Base-by-base conservation (phyloP, 257 asterid species). In the Gentiana dahurica region DNA sequence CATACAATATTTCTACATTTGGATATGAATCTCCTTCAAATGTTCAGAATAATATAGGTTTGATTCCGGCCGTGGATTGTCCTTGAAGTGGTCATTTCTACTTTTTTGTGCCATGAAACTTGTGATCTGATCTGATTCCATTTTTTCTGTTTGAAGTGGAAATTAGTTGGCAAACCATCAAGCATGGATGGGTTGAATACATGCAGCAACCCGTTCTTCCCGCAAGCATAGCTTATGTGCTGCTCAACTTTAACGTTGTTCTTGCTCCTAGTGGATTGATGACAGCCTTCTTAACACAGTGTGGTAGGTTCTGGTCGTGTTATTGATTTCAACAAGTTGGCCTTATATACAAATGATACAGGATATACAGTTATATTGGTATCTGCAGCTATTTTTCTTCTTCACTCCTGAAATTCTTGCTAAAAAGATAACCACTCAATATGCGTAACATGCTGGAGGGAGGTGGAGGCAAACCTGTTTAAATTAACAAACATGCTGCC, bases 131-230 rank as follows among this genome's bases (percentile, higher is more conserved):
- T 13, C 68, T 76, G 68, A 80, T 51, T 66, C 47, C 37, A 35
- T 41, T 57, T 64, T 71, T 52, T 58, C 53, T 49, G 55, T 39
- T 62, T 35, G 59, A 79, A 66, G 97, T 72, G 71, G 69, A 67
- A 41, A 58, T 69, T 53, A 79, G 90, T 69, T 49, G 78, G 51
- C 82, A 79, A 69, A 79, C 94, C 62, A 78, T 85, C 61, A 83
- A 83, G 84, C 86, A 81, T 57, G 95, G 98, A 62, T 91, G 85
- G 95, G 51, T 77, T 71, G 98, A 87, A 75, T 91, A 91, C 79
- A 72, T 83, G 59, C 80, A 86, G 70, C 97, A 87, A 71, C 97
- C 98, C 59, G 97, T 87, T 83, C 91, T 91, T 59, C 95, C 97
- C 4, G 98, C 95, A 50, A 91, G 98, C 75, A 81, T 91, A 68